Evolutionary conservation across 2,329 filamentous ascomycete species (phyloP), one percentile per base, ranked within the genome.

Genomic region (Monosporascus cannonballus): DNA sequence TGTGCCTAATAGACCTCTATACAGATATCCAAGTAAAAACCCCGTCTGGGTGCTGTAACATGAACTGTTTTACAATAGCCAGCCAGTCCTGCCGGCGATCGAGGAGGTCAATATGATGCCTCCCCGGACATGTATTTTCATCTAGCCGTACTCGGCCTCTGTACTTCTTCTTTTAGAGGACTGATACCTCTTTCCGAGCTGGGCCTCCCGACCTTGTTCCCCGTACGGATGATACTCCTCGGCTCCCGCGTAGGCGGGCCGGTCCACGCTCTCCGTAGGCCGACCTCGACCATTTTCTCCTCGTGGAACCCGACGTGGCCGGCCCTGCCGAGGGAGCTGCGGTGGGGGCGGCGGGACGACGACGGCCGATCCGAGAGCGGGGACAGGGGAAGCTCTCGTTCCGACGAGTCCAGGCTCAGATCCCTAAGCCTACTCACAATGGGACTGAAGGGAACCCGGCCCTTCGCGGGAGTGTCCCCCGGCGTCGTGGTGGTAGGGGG

Each of bases 281-380:
- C 62, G 2, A 67, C 51, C 17, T 58, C 56, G 41, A 61, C 58
- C 47, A 61, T 58, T 30, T 60, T 59, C 52, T 62, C 61, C 37
- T 63, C 65, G 47, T 60, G 58, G 51, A 69, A 62, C 27, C 66
- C 64, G 8, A 69, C 59, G 22, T 66, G 55, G 20, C 63, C 65
- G 2, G 65, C 64, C 54, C 64, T 66, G 52, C 66, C 63, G 48
- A 68, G 64, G 0, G 64, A 67, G 36, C 56, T 58, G 52, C 60
- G 61, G 15, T 58, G 56, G 14, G 56, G 34, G 17, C 54, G 55
- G 8, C 30, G 30, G 30, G 30, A 34, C 11, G 50, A 47, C 4
- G 51, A 44, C 8, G 48, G 34, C 6, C 25, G 18, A 25, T 20
- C 20, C 6, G 30, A 46, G 9, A 42, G 50, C 27, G 47, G 9